These are phyloP conservation scores for Zymoseptoria tritici DNA, from an alignment of 2,329 filamentous ascomycete species.

Conservation along the genomic window DNA sequence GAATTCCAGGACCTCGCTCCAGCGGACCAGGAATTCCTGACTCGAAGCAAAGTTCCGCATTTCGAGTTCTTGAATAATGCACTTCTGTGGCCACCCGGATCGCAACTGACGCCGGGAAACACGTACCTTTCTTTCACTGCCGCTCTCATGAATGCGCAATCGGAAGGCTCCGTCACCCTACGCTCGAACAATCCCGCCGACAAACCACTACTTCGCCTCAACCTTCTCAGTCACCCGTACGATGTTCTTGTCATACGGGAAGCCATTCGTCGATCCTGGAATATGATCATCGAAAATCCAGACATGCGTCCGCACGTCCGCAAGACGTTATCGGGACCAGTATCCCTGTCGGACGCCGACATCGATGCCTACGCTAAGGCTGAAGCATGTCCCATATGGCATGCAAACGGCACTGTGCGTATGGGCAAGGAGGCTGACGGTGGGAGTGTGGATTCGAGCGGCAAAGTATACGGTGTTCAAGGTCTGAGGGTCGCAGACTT, in stretches of 20 bases:
- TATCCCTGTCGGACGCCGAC: neutral
- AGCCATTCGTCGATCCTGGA: neutral
- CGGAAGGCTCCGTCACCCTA: conserved; percentile 53
- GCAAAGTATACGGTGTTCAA: conserved; percentile 1
- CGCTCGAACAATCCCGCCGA: conserved; percentile 57
- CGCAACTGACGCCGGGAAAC: conserved; percentile 36
- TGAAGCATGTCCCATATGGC: conserved; percentile 1
- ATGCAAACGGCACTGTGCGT: conserved; percentile 1
- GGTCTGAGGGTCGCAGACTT: conserved; percentile 5
- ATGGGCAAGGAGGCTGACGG: conserved; percentile 1
- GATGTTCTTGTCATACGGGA: conserved; percentile 48
- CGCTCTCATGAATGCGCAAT: conserved; percentile 41
- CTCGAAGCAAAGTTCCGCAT: conserved; percentile 47
- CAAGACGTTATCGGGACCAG: neutral
- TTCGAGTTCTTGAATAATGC: conserved; percentile 47
- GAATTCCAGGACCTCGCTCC: conserved; percentile 47
- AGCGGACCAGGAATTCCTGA: conserved; percentile 39
- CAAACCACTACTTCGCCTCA: conserved; percentile 49
- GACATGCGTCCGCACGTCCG: neutral
- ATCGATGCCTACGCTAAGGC: neutral
- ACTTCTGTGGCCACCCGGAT: conserved; percentile 27
- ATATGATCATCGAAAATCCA: neutral
- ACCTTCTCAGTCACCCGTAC: conserved; percentile 47
- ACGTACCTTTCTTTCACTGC: conserved; percentile 51
- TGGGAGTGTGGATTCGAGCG: conserved; percentile 2